phyloP scores from a whole-genome alignment of 768 basidiomycete genomes.

The Leccinum imitatum region DNA sequence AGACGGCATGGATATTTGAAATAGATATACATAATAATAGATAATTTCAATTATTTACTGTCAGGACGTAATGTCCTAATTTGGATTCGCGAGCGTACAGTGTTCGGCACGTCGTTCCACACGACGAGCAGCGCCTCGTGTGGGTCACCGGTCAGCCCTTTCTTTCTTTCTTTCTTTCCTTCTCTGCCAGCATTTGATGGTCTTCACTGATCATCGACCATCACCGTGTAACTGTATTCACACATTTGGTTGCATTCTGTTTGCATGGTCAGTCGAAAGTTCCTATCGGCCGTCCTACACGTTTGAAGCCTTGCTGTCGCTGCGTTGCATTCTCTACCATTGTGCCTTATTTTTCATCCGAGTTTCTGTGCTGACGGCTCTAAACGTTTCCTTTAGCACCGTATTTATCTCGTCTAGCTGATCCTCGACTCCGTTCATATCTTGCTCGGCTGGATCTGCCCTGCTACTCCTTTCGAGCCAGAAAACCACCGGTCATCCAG shows the following conservation, averaged over 20 bases:
- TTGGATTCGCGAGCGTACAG: neutral
- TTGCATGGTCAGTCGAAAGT: conserved; percentile 27
- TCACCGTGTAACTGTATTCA: conserved; percentile 5
- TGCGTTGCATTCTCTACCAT: conserved; percentile 23
- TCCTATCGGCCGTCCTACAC: conserved; percentile 10
- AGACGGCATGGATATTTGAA: neutral
- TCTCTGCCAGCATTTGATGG: conserved; percentile 20
- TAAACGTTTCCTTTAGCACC: conserved; percentile 24
- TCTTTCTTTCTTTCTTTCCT: conserved; percentile 11
- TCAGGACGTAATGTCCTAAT: conserved; percentile 14
- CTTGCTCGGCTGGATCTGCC: conserved; percentile 24
- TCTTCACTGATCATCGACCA: conserved; percentile 27
- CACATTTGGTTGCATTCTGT: conserved; percentile 9
- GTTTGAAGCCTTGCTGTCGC: conserved; percentile 26
- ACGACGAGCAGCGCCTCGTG: conserved; percentile 20
- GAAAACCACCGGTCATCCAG: conserved; percentile 21
- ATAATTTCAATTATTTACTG: conserved; percentile 6
- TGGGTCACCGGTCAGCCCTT: conserved; percentile 5
- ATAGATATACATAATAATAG: conserved; percentile 2
- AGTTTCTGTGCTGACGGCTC: conserved; percentile 17
- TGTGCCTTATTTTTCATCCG: conserved; percentile 9
- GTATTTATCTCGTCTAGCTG: conserved; percentile 29
- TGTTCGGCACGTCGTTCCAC: conserved; percentile 13
- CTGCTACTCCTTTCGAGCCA: conserved; percentile 14
- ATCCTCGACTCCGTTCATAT: conserved; percentile 30